phyloP scores from a whole-genome alignment of 2,329 filamentous ascomycete species.

The Colletotrichum coccodes region DNA sequence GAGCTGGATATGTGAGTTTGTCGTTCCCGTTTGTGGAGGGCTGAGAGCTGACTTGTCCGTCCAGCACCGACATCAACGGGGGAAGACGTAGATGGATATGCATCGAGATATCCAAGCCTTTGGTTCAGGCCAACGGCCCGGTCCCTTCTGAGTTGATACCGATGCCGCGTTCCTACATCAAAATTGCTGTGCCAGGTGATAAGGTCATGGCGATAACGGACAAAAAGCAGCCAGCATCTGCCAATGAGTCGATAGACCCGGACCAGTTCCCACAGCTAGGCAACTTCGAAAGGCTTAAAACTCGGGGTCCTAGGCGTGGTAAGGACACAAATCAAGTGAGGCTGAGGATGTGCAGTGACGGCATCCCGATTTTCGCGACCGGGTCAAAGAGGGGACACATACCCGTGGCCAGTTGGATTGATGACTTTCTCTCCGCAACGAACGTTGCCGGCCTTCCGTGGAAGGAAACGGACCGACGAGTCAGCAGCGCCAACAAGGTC shows the following conservation, averaged over 20 bases:
- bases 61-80: conserved; percentile 18
- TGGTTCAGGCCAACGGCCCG: conserved; percentile 4
- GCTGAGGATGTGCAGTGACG: conserved; percentile 20
- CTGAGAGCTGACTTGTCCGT: background rate
- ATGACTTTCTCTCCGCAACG: conserved; percentile 24
- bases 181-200: conserved; percentile 24
- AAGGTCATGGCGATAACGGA: background rate
- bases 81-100: conserved; percentile 16
- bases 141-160: conserved; percentile 18
- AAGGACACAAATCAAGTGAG: background rate
- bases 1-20: conserved; percentile 29
- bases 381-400: conserved; percentile 7
- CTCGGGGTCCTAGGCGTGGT: background rate
- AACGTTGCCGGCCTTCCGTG: conserved; percentile 11
- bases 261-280: background rate
- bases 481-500: background rate
- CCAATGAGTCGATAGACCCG: background rate
- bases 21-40: background rate
- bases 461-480: conserved; percentile 10
- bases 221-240: background rate
- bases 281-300: background rate
- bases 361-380: conserved; percentile 21
- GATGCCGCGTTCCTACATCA: conserved; percentile 23
- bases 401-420: background rate
- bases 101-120: conserved; percentile 19